Base-by-base conservation (phyloP, 2,329 filamentous ascomycete species). In the Diaporthe vaccinii region DNA sequence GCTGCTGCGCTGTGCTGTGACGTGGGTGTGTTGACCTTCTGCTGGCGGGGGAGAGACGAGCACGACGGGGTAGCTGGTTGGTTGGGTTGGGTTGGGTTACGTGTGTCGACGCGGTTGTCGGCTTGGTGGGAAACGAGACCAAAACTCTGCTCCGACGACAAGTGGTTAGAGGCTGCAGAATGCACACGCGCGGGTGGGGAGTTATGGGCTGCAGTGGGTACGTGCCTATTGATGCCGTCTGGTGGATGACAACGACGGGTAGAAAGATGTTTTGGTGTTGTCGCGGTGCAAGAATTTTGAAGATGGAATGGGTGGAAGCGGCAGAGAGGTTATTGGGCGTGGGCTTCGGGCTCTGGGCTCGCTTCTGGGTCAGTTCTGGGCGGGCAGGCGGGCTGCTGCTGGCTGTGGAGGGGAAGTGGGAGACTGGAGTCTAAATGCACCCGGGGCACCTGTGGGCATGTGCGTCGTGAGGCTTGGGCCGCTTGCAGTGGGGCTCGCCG, bases 261-360 rank as follows among this genome's bases (percentile, higher is more conserved):
- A 41, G 34, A 22, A 39, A 6, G 46, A 25, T 69, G 46, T 69
- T 69, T 67, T 58, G 71, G 62, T 70, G 46, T 68, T 76, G 74
- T 76, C 74, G 49, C 46, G 34, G 71, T 65, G 74, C 71, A 76
- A 76, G 74, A 76, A 74, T 76, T 76, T 76, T 74, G 74, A 71
- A 73, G 72, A 70, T 59, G 59, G 65, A 76, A 70, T 72, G 46
- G 71, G 72, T 72, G 65, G 67, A 61, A 55, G 65, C 39, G 36
- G 36, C 71, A 36, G 22, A n/a, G 34, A 39, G 25, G 75, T 65
- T 74, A 62, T 44, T 73, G 62, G 55, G 72, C 51, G 65, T 75
- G 59, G 74, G 74, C n/a, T 51, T 51, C 36, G 62, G 61, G 62
- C 44, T 51, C 20, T 67, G 28, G 61, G 61, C 25, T 67, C 9